Evolutionary conservation across 441 rosid genomes (phyloP).

Genomic region (Sinapis alba): DNA sequence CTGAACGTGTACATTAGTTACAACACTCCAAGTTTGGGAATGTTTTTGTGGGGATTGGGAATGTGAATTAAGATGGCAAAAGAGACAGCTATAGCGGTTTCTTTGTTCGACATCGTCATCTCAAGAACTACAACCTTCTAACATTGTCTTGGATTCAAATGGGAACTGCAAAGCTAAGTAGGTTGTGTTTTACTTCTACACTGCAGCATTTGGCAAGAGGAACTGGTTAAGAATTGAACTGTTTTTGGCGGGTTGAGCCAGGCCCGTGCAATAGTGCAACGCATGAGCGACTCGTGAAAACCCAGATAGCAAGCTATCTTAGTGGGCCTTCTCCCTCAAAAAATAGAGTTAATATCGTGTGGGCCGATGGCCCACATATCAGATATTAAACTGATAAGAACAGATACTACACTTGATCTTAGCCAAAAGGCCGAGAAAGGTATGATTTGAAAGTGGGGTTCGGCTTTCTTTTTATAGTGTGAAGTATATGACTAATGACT

Average conservation of each 20-base stretch:
- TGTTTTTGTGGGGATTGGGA: background rate
- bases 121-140: constrained; percentile 27
- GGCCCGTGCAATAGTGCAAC: background rate
- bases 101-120: constrained; percentile 22
- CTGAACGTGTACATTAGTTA: background rate
- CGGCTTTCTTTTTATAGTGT: no score
- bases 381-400: constrained; percentile 86
- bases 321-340: background rate
- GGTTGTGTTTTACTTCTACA: background rate
- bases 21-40: no score
- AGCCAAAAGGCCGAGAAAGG: constrained; percentile 95
- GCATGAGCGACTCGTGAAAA: constrained; percentile 12
- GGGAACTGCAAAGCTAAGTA: constrained; percentile 26
- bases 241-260: background rate
- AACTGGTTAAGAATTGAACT: no score
- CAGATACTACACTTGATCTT: constrained; percentile 97
- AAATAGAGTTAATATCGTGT: constrained; percentile 47
- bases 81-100: constrained; percentile 30
- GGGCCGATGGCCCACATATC: constrained; percentile 48
- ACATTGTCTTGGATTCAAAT: constrained; percentile 27
- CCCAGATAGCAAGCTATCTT: constrained; percentile 33
- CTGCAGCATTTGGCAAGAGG: no score
- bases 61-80: constrained; percentile 17
- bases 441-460: no score
- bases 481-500: background rate